A percentile compares a stretch with the other conserved stretches of the same genome.
These are phyloP conservation scores for Sambucus nigra DNA, from an alignment of 129 eudicot genomes.

Conservation along the genomic window DNA sequence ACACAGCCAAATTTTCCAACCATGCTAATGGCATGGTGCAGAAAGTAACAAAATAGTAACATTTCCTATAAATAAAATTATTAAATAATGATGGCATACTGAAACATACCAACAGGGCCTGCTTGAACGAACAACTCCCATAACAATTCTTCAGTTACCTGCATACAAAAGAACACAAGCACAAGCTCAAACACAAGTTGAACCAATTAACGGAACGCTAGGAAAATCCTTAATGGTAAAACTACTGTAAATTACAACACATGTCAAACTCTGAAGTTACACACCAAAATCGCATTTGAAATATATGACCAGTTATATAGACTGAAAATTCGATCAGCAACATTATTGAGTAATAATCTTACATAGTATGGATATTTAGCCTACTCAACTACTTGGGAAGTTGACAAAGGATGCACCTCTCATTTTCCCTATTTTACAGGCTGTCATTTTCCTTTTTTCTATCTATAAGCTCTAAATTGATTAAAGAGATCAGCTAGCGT, in stretches of 20 bases:
- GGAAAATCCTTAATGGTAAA: neutral
- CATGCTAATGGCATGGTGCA: neutral
- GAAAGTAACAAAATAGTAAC: neutral
- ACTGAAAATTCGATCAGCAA: too few species aligned
- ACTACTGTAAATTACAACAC: neutral
- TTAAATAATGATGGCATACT: neutral
- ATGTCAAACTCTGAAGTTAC: too few species aligned
- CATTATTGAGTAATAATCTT: too few species aligned
- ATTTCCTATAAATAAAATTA: neutral
- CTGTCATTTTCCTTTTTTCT: too few species aligned
- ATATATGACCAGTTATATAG: too few species aligned
- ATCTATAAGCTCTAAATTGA: too few species aligned
- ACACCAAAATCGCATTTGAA: too few species aligned
- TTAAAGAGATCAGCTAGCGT: too few species aligned
- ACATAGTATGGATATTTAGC: too few species aligned
- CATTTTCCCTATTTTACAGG: too few species aligned
- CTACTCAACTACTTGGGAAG: too few species aligned
- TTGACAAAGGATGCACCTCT: too few species aligned
- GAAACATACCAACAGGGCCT: slow-evolving; percentile 85
- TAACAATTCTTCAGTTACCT: slow-evolving; percentile 76
- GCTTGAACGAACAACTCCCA: slow-evolving; percentile 99
- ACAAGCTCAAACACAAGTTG: slow-evolving; percentile 6
- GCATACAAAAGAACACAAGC: slow-evolving; percentile 13
- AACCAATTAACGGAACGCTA: neutral
- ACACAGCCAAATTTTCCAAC: neutral